Percentiles rank a stretch among this genome's conserved stretches.
Conservation (phyloP, 768 basidiomycete genomes). For the Chalciporus piperatus region DNA sequence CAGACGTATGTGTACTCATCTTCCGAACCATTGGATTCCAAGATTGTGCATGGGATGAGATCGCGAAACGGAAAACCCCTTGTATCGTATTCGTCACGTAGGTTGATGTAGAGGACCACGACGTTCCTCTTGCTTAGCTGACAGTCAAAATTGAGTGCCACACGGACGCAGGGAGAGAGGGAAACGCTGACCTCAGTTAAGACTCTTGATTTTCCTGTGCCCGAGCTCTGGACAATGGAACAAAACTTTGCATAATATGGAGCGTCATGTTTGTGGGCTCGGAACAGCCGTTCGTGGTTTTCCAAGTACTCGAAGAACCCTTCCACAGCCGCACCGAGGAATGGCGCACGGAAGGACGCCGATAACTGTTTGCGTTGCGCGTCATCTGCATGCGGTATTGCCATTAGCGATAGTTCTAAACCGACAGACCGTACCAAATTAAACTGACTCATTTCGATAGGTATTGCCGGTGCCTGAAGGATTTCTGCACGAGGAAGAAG, state of each 20-base stretch:
- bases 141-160: not conserved
- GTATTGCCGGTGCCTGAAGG: too few relatives aligned
- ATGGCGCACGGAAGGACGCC: not conserved
- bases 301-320: slow-evolving; percentile 20
- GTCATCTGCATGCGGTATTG: too few relatives aligned
- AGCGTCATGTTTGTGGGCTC: too few relatives aligned
- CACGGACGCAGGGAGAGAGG: too few relatives aligned
- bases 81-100: not conserved
- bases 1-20: slow-evolving; percentile 3
- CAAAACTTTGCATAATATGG: too few relatives aligned
- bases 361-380: not conserved
- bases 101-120: slow-evolving; percentile 18
- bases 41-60: slow-evolving; percentile 8
- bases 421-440: too few relatives aligned
- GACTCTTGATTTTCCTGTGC: not conserved
- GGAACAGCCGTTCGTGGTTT: slow-evolving; percentile 9
- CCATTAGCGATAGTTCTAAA: too few relatives aligned
- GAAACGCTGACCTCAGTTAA: too few relatives aligned
- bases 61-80: slow-evolving; percentile 14
- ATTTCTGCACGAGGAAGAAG: too few relatives aligned
- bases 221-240: too few relatives aligned
- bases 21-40: not conserved
- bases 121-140: slow-evolving; percentile 13
- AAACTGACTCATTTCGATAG: too few relatives aligned
- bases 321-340: slow-evolving; percentile 2